Evolutionary conservation across 2,329 filamentous ascomycete species (phyloP), one percentile per base, ranked within the genome.

Genomic region (Aureobasidium sp.): DNA sequence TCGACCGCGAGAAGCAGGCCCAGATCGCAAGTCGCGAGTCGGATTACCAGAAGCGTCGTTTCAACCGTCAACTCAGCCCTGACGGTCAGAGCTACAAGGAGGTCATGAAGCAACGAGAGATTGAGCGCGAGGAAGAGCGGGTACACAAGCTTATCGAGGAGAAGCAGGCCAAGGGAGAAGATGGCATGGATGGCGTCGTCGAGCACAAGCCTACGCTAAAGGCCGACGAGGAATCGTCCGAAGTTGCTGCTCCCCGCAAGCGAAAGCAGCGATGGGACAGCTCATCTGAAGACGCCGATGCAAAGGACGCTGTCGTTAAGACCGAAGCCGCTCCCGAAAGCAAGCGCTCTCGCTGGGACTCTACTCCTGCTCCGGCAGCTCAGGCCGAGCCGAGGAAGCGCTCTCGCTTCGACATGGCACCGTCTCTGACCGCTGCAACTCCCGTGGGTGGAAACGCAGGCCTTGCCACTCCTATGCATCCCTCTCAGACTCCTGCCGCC

Each of bases 31-130:
- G 95, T 72, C 88, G 94, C 70, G 93, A 97, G 79, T 95, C 91
- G 66, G 93, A 97, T 72, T 99, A 99, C 74, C 95, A 99, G 77
- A 96, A 96, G 78, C 90, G 92, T 67, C 87, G 92, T 64, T 95
- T 96, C 75, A 87, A 96, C 73, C 91, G 94, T 65, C 87, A 85
- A 58, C 81, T 97, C 66, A 94, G 91, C 25, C 91, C 92, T 5
- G 87, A 91, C 67, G 91, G 90, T 20, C 82, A 89, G 65, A 93
- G 86, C 64, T 99, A 97, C 73, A 86, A 89, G 68, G 90, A 96
- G 66, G 82, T 95, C 58, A 97, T 99, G 93, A 88, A 90, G 67
- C 81, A 87, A 67, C 88, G 91, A 60, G 93, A 99, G 68, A 76
- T 97, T 11, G 93, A 99, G 76, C 86, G 91, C 67, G 94, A 99